Evolutionary conservation across 768 basidiomycete species (phyloP).

Genomic region (Clitopilus hobsonii): DNA sequence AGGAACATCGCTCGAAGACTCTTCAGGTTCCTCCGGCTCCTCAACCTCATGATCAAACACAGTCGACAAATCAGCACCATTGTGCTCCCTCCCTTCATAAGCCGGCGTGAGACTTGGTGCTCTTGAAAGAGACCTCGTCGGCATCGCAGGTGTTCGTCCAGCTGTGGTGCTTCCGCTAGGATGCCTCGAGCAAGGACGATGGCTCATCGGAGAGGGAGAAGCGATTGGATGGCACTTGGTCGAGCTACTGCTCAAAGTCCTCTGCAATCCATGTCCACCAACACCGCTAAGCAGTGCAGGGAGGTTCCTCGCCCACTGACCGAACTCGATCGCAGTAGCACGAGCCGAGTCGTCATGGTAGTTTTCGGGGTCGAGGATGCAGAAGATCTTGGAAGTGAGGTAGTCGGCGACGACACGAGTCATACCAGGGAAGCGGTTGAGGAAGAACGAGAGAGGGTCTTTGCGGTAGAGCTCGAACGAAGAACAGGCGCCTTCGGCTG

Average conservation of each 20-base stretch:
- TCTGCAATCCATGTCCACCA: constrained; percentile 49
- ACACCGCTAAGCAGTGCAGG: constrained; percentile 49
- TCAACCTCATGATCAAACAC: constrained; percentile 51
- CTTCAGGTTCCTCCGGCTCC: constrained; percentile 34
- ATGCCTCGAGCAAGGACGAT: constrained; percentile 68
- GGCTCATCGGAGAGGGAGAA: constrained; percentile 60
- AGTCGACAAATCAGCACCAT: constrained; percentile 39
- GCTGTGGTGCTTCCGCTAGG: constrained; percentile 42
- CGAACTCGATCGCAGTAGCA: constrained; percentile 80
- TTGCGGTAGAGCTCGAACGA: constrained; percentile 80
- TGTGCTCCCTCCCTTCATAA: constrained; percentile 35
- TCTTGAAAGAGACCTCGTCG: constrained; percentile 54
- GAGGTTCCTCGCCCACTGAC: constrained; percentile 80
- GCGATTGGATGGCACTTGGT: constrained; percentile 63
- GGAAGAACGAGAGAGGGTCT: constrained; percentile 81
- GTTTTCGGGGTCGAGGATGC: constrained; percentile 57
- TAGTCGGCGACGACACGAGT: constrained; percentile 82
- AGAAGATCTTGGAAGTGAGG: constrained; percentile 81
- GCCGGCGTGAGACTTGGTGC: constrained; percentile 58
- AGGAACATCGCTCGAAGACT: no score
- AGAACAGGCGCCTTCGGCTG: constrained; percentile 70
- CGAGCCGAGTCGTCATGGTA: constrained; percentile 55
- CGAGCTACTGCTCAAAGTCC: constrained; percentile 56
- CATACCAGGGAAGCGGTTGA: constrained; percentile 88
- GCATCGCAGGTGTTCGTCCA: constrained; percentile 48